Conservation (phyloP, 768 basidiomycete species). For the Termitomyces sp. region DNA sequence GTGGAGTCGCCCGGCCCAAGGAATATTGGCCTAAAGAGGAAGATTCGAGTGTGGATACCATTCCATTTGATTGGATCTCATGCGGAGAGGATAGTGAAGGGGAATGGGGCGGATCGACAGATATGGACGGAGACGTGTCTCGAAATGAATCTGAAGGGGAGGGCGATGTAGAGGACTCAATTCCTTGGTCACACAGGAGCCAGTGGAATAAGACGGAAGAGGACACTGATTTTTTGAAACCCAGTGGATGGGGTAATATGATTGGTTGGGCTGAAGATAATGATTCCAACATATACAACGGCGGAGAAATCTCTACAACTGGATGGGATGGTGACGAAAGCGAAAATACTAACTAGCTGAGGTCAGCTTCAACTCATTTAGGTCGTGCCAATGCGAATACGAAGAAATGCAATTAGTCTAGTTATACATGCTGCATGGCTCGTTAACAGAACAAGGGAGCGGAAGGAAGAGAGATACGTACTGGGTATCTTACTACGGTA, state of each 20-base stretch:
- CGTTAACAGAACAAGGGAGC: neutral
- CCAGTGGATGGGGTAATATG: neutral
- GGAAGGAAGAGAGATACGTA: conserved; percentile 8
- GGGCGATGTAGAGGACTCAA: conserved; percentile 18
- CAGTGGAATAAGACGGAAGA: conserved; percentile 7
- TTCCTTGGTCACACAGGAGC: conserved; percentile 13
- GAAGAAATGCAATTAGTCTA: conserved; percentile 12
- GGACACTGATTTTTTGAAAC: neutral
- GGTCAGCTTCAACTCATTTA: neutral
- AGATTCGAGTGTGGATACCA: conserved; percentile 30
- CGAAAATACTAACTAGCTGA: conserved; percentile 30
- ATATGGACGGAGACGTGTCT: conserved; percentile 36
- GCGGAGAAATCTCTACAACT: conserved; percentile 27
- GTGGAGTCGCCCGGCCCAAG: conserved; percentile 23
- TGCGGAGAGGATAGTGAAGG: conserved; percentile 24
- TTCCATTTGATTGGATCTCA: conserved; percentile 41
- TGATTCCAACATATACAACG: conserved; percentile 14
- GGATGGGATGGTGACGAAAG: conserved; percentile 45
- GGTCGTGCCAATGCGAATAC: neutral
- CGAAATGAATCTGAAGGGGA: conserved; percentile 34
- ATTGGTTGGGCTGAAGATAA: conserved; percentile 3
- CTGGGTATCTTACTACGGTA: conserved; percentile 27
- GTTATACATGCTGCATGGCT: conserved; percentile 22
- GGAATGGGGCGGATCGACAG: conserved; percentile 26
- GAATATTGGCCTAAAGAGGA: conserved; percentile 24